These are phyloP conservation scores for Acer yangbiense DNA, from an alignment of 345 rosid species.

Conservation along the genomic window DNA sequence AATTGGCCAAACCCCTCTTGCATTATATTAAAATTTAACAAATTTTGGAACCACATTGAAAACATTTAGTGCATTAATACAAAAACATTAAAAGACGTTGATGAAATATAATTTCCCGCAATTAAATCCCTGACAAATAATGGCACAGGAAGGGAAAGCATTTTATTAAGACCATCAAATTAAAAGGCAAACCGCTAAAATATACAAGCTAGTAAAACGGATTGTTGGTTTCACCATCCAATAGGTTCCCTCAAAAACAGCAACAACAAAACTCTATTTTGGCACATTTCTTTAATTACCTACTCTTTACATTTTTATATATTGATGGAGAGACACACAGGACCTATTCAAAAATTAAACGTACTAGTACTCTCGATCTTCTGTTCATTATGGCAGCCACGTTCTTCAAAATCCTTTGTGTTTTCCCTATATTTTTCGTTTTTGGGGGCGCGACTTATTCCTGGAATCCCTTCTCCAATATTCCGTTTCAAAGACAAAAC, in stretches of 20 bases:
- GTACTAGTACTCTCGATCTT: too few species aligned
- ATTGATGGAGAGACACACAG: background rate
- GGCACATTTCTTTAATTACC: background rate
- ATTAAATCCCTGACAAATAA: too few species aligned
- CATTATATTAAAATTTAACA: too few species aligned
- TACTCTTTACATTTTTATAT: background rate
- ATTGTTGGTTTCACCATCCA: background rate
- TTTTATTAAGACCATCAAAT: too few species aligned
- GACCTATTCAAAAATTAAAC: background rate
- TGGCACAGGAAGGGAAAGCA: too few species aligned
- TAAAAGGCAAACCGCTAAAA: too few species aligned
- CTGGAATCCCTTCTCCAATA: background rate
- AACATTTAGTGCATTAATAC: too few species aligned
- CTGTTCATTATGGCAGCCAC: background rate
- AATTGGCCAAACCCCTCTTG: too few species aligned
- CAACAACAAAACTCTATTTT: conserved; percentile 18
- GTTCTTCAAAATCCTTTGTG: background rate
- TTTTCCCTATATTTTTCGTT: conserved; percentile 30
- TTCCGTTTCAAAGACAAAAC: background rate
- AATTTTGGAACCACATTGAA: too few species aligned
- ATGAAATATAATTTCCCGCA: too few species aligned
- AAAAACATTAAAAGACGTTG: too few species aligned
- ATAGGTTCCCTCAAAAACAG: conserved; percentile 4
- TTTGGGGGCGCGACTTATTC: background rate
- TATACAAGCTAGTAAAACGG: too few species aligned